Conservation (phyloP, 163 green algal species). For the Scenedesmus sp. region DNA sequence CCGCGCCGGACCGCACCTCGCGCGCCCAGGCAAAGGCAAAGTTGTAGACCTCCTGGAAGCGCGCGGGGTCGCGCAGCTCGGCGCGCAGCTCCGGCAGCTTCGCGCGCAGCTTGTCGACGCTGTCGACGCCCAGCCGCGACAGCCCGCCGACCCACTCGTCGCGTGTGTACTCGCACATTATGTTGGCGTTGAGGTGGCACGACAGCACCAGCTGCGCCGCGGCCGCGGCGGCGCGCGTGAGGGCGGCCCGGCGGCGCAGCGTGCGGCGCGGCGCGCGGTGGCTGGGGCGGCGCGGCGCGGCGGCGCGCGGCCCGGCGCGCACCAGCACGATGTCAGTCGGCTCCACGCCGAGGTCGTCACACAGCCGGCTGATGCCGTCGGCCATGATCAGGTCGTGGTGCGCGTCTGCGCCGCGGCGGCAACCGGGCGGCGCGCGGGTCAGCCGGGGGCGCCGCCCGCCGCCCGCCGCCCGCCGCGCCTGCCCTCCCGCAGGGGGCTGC, state of each 20-base stretch:
- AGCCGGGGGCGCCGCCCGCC: too few relatives aligned
- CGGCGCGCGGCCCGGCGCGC: too few relatives aligned
- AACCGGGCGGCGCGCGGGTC: too few relatives aligned
- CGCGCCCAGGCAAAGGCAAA: conserved; percentile 89
- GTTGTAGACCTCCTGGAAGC: conserved; percentile 91
- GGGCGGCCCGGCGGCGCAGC: too few relatives aligned
- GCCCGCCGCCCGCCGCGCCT: too few relatives aligned
- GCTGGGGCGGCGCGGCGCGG: not conserved
- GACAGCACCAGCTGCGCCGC: conserved; percentile 89
- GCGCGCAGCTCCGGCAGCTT: conserved; percentile 74
- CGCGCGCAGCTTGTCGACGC: conserved; percentile 76
- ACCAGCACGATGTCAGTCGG: conserved; percentile 81
- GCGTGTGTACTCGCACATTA: conserved; percentile 89
- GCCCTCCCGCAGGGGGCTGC: too few relatives aligned
- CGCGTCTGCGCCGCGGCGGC: conserved; percentile 49
- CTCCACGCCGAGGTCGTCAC: conserved; percentile 80
- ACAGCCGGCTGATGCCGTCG: conserved; percentile 76
- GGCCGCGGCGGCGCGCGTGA: too few relatives aligned
- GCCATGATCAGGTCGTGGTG: conserved; percentile 70
- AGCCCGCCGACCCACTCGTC: conserved; percentile 86
- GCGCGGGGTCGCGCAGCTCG: conserved; percentile 71
- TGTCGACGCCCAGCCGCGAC: conserved; percentile 76
- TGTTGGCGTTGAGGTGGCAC: conserved; percentile 76
- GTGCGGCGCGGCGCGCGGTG: not conserved
- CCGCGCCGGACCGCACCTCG: conserved; percentile 66